These are phyloP conservation scores for Chalaropsis ovoidea DNA, from an alignment of 2,329 filamentous ascomycete genomes.

Conservation along the genomic window DNA sequence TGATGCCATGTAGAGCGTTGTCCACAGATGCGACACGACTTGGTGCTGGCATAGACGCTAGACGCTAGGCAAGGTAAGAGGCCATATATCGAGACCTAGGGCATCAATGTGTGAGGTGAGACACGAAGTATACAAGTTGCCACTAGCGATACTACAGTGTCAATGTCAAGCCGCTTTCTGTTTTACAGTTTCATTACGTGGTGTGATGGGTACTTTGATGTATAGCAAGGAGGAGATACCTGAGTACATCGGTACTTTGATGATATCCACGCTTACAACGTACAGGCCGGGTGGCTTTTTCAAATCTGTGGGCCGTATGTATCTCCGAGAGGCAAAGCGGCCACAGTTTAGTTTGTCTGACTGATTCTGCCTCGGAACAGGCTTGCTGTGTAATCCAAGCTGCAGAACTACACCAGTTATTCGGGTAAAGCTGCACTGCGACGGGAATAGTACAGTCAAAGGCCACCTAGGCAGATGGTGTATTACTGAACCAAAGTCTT, in stretches of 20 bases:
- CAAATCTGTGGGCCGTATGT: too few relatives aligned
- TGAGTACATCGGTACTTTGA: too few relatives aligned
- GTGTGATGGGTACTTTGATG: not conserved
- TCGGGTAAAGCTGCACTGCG: too few relatives aligned
- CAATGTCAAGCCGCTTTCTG: not conserved
- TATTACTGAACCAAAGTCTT: conserved; percentile 3
- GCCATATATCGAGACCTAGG: not conserved
- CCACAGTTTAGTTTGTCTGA: not conserved
- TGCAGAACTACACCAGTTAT: too few relatives aligned
- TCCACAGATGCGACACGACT: not conserved
- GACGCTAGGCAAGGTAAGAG: not conserved
- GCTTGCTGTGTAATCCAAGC: not conserved
- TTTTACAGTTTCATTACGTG: not conserved
- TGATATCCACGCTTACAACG: too few relatives aligned
- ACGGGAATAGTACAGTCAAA: too few relatives aligned
- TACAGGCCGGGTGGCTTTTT: too few relatives aligned
- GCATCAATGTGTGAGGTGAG: not conserved
- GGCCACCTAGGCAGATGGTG: not conserved
- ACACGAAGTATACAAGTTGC: not conserved
- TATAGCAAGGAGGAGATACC: too few relatives aligned
- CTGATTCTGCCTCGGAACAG: not conserved
- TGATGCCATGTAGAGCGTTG: not conserved
- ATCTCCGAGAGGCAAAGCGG: too few relatives aligned
- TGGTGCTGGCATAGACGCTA: not conserved
- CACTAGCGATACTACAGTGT: not conserved